phyloP scores from a whole-genome alignment of 768 basidiomycete species.

The Russula sp. region DNA sequence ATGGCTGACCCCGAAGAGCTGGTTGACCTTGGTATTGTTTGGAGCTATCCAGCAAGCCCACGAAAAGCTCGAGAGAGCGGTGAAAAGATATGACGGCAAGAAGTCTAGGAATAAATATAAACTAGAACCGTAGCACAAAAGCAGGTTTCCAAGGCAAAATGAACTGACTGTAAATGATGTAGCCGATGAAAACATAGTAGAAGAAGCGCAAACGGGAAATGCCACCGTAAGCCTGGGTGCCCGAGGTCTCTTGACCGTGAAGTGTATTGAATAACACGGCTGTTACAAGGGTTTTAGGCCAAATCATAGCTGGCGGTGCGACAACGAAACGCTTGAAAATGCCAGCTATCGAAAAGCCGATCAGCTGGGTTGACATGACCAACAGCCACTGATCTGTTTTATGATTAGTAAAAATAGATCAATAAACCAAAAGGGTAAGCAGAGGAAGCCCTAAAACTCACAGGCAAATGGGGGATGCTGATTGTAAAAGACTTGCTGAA shows the following conservation, averaged over 20 bases:
- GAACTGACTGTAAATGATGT: slow-evolving; percentile 51
- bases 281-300: slow-evolving; percentile 44
- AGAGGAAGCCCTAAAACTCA: slow-evolving; percentile 28
- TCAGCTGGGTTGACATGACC: slow-evolving; percentile 44
- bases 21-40: slow-evolving; percentile 64
- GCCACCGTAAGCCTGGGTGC: slow-evolving; percentile 46
- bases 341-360: slow-evolving; percentile 46
- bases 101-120: neutral
- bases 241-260: slow-evolving; percentile 40
- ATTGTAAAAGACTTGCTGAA: slow-evolving; percentile 47
- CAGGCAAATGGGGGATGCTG: slow-evolving; percentile 38
- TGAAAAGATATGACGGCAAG: slow-evolving; percentile 22
- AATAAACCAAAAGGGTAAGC: neutral
- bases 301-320: slow-evolving; percentile 45
- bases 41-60: slow-evolving; percentile 70
- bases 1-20: slow-evolving; percentile 61
- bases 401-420: neutral
- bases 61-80: slow-evolving; percentile 39
- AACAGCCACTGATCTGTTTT: slow-evolving; percentile 39
- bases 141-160: slow-evolving; percentile 60
- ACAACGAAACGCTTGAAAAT: slow-evolving; percentile 47
- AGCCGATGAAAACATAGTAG: slow-evolving; percentile 41
- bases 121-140: neutral
- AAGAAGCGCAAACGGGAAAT: slow-evolving; percentile 56
- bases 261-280: slow-evolving; percentile 51